Percentiles rank a stretch among this genome's conserved stretches.
Evolutionary conservation across 805 yeast genomes (phyloP).

Genomic region (Metschnikowia cerradonensis): DNA sequence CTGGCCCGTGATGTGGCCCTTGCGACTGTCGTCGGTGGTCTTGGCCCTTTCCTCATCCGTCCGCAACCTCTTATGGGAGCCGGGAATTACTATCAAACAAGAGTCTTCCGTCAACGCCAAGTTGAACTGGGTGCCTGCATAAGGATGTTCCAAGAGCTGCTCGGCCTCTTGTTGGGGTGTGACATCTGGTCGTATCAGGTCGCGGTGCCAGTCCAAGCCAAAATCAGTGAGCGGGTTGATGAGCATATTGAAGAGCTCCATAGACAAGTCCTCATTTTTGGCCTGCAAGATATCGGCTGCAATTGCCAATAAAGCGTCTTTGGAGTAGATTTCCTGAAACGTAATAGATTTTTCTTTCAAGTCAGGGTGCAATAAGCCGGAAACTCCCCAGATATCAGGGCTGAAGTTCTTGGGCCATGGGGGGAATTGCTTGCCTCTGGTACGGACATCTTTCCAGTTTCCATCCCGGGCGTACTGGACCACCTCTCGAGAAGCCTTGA

Average conservation of each 20-base stretch:
- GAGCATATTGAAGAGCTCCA: conserved; percentile 52
- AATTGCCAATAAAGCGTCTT: conserved; percentile 34
- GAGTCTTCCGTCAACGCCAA: conserved; percentile 45
- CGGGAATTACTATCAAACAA: conserved; percentile 48
- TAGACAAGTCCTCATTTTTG: conserved; percentile 29
- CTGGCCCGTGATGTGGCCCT: conserved; percentile 37
- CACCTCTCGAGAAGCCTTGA: conserved; percentile 33
- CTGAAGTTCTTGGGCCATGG: conserved; percentile 52
- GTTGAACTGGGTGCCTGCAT: conserved; percentile 49
- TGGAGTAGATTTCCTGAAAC: conserved; percentile 40
- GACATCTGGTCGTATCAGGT: conserved; percentile 45
- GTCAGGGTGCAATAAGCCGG: conserved; percentile 46
- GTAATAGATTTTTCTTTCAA: conserved; percentile 32
- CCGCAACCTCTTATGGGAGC: conserved; percentile 43
- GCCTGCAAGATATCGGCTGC: conserved; percentile 44
- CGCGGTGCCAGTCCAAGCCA: conserved; percentile 53
- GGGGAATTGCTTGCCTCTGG: conserved; percentile 51
- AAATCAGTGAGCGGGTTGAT: conserved; percentile 50
- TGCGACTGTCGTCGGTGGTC: conserved; percentile 30
- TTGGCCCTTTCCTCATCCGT: conserved; percentile 42
- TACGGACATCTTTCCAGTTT: conserved; percentile 46
- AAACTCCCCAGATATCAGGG: conserved; percentile 53
- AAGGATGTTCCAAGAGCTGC: conserved; percentile 35
- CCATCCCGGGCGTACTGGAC: conserved; percentile 44
- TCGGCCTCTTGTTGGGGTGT: conserved; percentile 42